Evolutionary conservation across 2,329 filamentous ascomycete genomes (phyloP), one percentile per base, ranked within the genome.

Genomic region (Pseudofabraea citricarpa): DNA sequence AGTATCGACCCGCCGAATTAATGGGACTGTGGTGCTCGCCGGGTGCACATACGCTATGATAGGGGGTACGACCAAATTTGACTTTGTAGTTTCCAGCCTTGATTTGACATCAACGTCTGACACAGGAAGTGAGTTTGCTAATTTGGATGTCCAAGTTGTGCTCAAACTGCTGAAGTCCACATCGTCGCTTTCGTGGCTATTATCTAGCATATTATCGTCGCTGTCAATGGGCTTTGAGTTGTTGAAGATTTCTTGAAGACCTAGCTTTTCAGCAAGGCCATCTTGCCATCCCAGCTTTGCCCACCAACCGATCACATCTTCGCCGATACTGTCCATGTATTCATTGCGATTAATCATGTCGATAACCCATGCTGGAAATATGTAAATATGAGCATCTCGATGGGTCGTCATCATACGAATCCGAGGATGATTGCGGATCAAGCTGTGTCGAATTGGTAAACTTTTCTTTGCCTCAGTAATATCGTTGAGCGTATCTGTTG

Each of bases 271-370:
- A 1, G 78, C 79, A 3, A 96, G 71, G 0, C 88, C 87, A 3
- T 77, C 72, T 64, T 97, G 90, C 93, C 93, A 98, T 43, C 83
- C 82, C 1, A 91, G 82, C 63, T 97, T 97, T 24, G 90, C 88
- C 90, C 90, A 95, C 86, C 88, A 95, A 6, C 90, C 90, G 13
- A 97, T 72, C 5, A 96, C 81, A 58, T 97, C 91, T 63, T 97
- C 91, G 23, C 86, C 87, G 37, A 98, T 82, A 44, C 84, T 94
- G 56, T 95, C 87, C 50, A 98, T 79, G 9, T 77, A 81, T 22
- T 90, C 84, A 56, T 96, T 94, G 49, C 76, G 72, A 45, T 79
- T 77, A 32, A 94, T 79, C 63, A 95, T 86, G 42, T 94, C 84
- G 57, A 95, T 78, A 7, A 95, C 77, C 91, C 93, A 97, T 53